Base-by-base conservation (phyloP, 495 filamentous ascomycete species). In the Sphaerosporella brunnea region DNA sequence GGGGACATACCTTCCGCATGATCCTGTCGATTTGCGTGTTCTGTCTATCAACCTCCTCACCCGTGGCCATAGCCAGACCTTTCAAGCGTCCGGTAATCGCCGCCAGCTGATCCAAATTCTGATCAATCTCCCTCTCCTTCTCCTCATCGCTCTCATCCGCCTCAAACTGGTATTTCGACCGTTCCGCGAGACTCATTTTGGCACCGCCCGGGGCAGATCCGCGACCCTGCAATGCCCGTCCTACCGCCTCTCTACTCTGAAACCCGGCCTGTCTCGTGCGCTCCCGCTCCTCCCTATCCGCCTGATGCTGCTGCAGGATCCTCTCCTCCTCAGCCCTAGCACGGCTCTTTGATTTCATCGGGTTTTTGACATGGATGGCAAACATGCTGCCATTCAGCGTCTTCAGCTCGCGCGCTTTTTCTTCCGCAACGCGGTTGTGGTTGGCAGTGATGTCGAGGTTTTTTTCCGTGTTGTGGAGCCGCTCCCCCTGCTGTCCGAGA, bases 341-440 rank as follows among this genome's bases (percentile, higher is more conserved):
- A 18, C 76, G 70, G 39, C 66, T 66, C 16, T 69, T 66, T 30
- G 66, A 68, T 2, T 77, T 83, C 52, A 85, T 81, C 0, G 80
- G 80, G 53, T 86, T 87, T 15, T 66, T 69, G 11, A 84, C 73
- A 50, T 84, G 78, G 16, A 84, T 69, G 1, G 79, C 78, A 51
- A 90, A 88, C 84, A 92, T 88, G 64, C 74, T 80, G 53, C 77
- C 71, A 56, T 87, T 93, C 5, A 79, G 65, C 0, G 69, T 77
- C 64, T 83, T 84, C 11, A 93, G 63, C 52, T 92, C 83, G 36
- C 68, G 69, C 2, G 82, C 74, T 55, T 79, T 83, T 47, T 80
- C 79, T 44, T 80, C 77, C 0, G 84, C 84, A n/a, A 78, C 59
- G 11, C 71, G 69, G 48, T 78, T 82, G 52, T 84, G 75, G 30